A percentile compares a stretch with the other conserved stretches of the same genome.
phyloP scores from a whole-genome alignment of 768 basidiomycete genomes.

The Boletus reticuloceps region DNA sequence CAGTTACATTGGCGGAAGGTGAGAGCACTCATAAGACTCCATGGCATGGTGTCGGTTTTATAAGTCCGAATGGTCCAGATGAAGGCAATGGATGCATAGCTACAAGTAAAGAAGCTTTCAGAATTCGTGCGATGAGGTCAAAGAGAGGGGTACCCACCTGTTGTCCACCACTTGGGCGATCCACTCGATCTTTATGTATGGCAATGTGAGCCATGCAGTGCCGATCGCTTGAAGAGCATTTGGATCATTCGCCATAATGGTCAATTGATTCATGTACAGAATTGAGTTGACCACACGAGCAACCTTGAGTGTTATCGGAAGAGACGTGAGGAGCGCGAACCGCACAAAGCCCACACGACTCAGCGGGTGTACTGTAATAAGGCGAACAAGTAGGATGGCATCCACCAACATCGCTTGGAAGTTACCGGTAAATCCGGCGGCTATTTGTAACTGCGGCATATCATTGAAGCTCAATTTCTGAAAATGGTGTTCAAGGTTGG shows the following conservation, averaged over 20 bases:
- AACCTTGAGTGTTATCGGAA: conserved; percentile 23
- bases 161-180: conserved; percentile 28
- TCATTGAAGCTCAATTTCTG: neutral
- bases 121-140: neutral
- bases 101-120: neutral
- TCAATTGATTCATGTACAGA: conserved; percentile 11
- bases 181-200: conserved; percentile 33
- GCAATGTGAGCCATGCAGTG: conserved; percentile 15
- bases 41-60: neutral
- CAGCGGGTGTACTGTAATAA: conserved; percentile 19
- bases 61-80: conserved; percentile 16
- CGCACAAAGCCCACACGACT: conserved; percentile 5
- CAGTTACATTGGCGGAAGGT: conserved; percentile 1
- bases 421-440: conserved; percentile 18
- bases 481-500: neutral
- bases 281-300: conserved; percentile 15
- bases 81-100: conserved; percentile 27
- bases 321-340: conserved; percentile 11
- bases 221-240: neutral
- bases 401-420: conserved; percentile 25
- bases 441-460: conserved; percentile 11
- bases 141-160: conserved; percentile 3
- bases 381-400: conserved; percentile 21
- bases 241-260: neutral
- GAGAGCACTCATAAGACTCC: neutral